A percentile compares a stretch with the other conserved stretches of the same genome.
Evolutionary conservation across 2,329 filamentous ascomycete genomes (phyloP).

Genomic region (Macrophomina pseudophaseolina): DNA sequence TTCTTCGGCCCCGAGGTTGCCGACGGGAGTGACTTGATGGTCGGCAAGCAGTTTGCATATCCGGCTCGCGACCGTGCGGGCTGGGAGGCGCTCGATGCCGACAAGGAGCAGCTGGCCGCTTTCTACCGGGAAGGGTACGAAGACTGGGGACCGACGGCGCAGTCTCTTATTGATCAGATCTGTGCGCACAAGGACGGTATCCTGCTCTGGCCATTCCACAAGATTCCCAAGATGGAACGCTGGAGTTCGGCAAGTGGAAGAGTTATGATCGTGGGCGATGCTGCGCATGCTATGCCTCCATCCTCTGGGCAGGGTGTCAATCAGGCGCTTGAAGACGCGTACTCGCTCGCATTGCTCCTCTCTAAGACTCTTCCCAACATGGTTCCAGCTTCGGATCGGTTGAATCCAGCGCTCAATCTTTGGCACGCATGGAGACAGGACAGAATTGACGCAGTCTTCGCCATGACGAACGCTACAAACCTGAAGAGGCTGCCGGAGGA

Average conservation of each 20-base stretch:
- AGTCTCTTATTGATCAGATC: conserved; percentile 44
- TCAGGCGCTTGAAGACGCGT: conserved; percentile 58
- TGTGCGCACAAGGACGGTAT: conserved; percentile 34
- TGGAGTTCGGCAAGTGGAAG: conserved; percentile 49
- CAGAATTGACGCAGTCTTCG: neutral
- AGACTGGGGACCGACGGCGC: conserved; percentile 45
- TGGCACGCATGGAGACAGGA: neutral
- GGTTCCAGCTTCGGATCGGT: neutral
- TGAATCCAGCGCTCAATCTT: neutral
- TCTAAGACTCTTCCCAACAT: neutral
- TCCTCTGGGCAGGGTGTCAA: conserved; percentile 55
- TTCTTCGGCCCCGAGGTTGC: conserved; percentile 56
- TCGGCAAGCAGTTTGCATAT: neutral
- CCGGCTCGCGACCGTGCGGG: neutral
- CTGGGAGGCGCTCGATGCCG: neutral
- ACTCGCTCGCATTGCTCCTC: conserved; percentile 50
- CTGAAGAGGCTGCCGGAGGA: neutral
- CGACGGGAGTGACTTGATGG: conserved; percentile 58
- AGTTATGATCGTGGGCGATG: conserved; percentile 54
- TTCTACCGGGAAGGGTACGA: conserved; percentile 44
- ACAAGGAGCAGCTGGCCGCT: conserved; percentile 39
- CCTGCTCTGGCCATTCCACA: conserved; percentile 58
- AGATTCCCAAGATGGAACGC: conserved; percentile 52
- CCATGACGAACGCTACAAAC: neutral
- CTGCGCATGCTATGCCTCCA: conserved; percentile 56